Base-by-base conservation (phyloP, 257 asterid species). In the Coffea eugenioides region DNA sequence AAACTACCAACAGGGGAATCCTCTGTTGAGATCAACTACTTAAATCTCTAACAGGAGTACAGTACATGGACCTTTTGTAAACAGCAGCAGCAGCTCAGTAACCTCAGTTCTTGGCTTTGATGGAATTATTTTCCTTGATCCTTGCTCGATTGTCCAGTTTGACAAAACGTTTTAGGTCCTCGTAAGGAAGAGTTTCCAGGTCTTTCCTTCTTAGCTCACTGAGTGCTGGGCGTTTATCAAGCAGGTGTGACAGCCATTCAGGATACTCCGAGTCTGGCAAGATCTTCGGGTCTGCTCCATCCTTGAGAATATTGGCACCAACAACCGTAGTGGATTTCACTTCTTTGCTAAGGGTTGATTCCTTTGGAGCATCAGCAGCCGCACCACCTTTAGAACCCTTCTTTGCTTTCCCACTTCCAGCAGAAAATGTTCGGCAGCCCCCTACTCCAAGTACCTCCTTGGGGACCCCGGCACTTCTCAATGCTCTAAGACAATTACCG, bases 71-170 rank as follows among this genome's bases (percentile, higher is more conserved):
- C 56, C 13, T 36, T 25, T 25, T 11, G 69, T 21, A 66, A 2
- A 23, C 61, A 39, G 43, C 5, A 65, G 68, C 67, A 5, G 34
- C 34, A 31, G 34, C 34, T 31, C 34, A 31, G 34, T 31, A 31
- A 31, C 34, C 34, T 83, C 45, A 71, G 69, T 76, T 83, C 84
- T 94, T 95, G 83, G 98, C 97, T 90, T 79, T 94, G 5, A 85
- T 59, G 68, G 96, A 82, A 74, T 92, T 94, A 81, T 96, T 96
- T 88, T 90, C 98, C 89, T 94, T 96, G 88, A 96, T 96, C 89
- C 92, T 83, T 8, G 96, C 92, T 78, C 99, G 96, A 83, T 89
- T 95, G 84, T 95, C 99, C 85, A 95, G 92, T 89, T 95, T 96
- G 74, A 92, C 97, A 81, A 91, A 90, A 52, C 98, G 94, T 79